These are phyloP conservation scores for Fusarium verticillioides DNA, from an alignment of 2,329 filamentous ascomycete species.

Conservation along the genomic window DNA sequence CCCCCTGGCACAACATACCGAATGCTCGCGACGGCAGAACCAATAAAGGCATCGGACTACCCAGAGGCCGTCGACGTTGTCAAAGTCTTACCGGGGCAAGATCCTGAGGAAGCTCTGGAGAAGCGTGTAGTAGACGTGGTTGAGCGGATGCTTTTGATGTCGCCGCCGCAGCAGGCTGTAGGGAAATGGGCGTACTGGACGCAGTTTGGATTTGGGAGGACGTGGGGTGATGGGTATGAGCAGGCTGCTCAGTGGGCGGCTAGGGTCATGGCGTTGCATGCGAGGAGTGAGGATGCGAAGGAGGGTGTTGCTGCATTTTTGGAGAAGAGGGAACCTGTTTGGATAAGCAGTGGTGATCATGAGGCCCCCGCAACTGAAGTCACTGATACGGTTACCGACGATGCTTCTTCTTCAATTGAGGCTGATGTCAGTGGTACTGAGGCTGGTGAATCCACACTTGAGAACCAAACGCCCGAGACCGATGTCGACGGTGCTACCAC, in stretches of 20 bases:
- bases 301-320: slow-evolving; percentile 41
- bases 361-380: neutral
- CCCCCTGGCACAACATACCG: slow-evolving; percentile 30
- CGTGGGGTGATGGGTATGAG: slow-evolving; percentile 33
- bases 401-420: neutral
- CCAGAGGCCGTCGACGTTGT: slow-evolving; percentile 37
- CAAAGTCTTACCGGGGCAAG: neutral
- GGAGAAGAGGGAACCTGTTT: slow-evolving; percentile 22
- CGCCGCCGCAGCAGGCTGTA: slow-evolving; percentile 35
- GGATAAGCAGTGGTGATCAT: neutral
- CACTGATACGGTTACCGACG: rapidly evolving
- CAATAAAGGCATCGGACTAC: slow-evolving; percentile 19
- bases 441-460: rapidly evolving
- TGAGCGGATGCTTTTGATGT: slow-evolving; percentile 8
- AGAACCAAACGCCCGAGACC: rapidly evolving
- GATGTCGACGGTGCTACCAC: rapidly evolving
- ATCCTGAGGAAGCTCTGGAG: slow-evolving; percentile 12
- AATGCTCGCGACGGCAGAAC: slow-evolving; percentile 32
- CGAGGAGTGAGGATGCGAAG: slow-evolving; percentile 38
- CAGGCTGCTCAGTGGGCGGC: slow-evolving; percentile 35
- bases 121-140: slow-evolving; percentile 17
- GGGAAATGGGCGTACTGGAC: slow-evolving; percentile 44
- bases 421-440: rapidly evolving
- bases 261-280: slow-evolving; percentile 40
- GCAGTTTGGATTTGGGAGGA: slow-evolving; percentile 24